A percentile compares a stretch with the other conserved stretches of the same genome.
These are phyloP conservation scores for Rhodamnia argentea DNA, from an alignment of 345 rosid species.

Conservation along the genomic window DNA sequence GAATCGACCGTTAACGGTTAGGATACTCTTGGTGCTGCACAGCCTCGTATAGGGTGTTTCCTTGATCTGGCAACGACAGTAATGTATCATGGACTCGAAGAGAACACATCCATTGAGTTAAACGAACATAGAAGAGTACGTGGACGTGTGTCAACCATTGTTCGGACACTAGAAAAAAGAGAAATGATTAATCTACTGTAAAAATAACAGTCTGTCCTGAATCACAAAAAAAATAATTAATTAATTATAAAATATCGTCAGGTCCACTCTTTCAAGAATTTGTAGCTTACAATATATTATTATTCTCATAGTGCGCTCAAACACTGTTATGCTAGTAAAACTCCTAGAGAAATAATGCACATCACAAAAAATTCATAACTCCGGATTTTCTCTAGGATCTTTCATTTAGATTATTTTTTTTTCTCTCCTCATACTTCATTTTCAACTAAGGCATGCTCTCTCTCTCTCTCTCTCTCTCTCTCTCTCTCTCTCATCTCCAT, in stretches of 20 bases:
- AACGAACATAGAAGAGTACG: not conserved
- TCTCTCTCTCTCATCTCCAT: not conserved
- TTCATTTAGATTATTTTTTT: not conserved
- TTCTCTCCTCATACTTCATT: not conserved
- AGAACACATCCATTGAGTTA: not conserved
- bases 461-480: not conserved
- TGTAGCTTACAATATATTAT: no score
- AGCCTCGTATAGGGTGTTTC: constrained; percentile 11
- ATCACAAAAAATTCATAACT: not conserved
- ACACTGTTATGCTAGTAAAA: no score
- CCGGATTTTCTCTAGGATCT: not conserved
- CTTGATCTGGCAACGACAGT: constrained; percentile 1
- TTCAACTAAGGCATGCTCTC: not conserved
- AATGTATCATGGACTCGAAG: not conserved
- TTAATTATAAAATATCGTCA: no score
- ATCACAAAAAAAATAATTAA: no score
- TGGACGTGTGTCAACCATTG: no score
- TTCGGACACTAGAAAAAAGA: not conserved
- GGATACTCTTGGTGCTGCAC: constrained; percentile 19
- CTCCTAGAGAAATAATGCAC: not conserved
- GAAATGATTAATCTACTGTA: no score
- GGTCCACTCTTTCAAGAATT: no score
- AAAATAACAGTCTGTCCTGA: accelerated
- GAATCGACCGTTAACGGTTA: constrained; percentile 19
- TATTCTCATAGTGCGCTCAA: no score